Evolutionary conservation across 768 basidiomycete genomes (phyloP), one percentile per base, ranked within the genome.

Genomic region (Candolleomyces aberdarensis): DNA sequence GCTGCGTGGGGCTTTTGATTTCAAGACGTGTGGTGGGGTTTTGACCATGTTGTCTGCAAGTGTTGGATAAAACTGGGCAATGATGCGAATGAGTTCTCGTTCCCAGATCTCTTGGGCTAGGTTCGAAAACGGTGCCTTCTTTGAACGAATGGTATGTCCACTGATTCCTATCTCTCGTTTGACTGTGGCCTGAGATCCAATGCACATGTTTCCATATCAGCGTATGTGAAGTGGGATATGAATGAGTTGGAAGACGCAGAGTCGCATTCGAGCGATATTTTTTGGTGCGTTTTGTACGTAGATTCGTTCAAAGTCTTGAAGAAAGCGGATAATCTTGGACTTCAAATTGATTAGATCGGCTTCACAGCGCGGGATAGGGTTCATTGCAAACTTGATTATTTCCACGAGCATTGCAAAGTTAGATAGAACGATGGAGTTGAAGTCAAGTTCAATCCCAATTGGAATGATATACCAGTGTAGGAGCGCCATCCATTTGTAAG

Each of bases 401-500:
- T 59, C 22, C n/a, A 69, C 63, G 63, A 74, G 70, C 1, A 54
- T 26, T 1, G 72, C 62, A 56, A 74, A 74, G 58, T 72, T 75
- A 32, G 63, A 13, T 1, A 76, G 59, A 4, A 74, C 60, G 1
- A 20, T 1, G 7, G 60, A 19, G 43, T 70, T 52, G 41, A 75
- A 63, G 39, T 62, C 67, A 19, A 74, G 54, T 60, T 76, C 73
- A 13, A 73, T 64, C 6, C 67, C 70, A 50, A 76, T 72, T 4
- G 73, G 73, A 17, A 75, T n/a, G 49, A 74, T 64, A 56, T 71
- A 74, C 74, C 75, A 75, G 51, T 76, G 73, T 2, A 72, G 31
- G 1, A 76, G 57, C 26, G 70, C 73, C 72, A 74, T 76, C 71
- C 71, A 75, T 64, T 74, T 72, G 62, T 70, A 76, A 0, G 70